These are phyloP conservation scores for Aspergillus amoenus DNA, from an alignment of 2,329 filamentous ascomycete species.

Conservation along the genomic window DNA sequence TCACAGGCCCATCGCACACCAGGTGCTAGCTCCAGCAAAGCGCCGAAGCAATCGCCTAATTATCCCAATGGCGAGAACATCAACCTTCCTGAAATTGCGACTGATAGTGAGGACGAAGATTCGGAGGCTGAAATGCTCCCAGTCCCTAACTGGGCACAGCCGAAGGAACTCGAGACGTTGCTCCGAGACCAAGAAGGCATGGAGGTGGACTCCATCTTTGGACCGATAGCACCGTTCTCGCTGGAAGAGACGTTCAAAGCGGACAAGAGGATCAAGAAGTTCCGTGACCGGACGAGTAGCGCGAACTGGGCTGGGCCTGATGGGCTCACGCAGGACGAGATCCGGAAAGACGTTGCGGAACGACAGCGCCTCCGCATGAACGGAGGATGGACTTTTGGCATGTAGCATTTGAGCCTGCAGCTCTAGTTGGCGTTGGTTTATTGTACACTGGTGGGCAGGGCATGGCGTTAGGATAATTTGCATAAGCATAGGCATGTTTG, in stretches of 20 bases:
- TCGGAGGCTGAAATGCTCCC: constrained; percentile 60
- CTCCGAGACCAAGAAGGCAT: constrained; percentile 76
- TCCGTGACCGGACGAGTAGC: constrained; percentile 86
- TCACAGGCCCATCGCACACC: constrained; percentile 64
- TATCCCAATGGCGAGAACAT: constrained; percentile 90
- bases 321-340: constrained; percentile 81
- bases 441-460: neutral
- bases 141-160: constrained; percentile 83
- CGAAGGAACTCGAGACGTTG: constrained; percentile 73
- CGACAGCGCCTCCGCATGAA: constrained; percentile 77
- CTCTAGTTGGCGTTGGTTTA: neutral
- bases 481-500: neutral
- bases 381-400: constrained; percentile 77
- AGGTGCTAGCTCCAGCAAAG: constrained; percentile 50
- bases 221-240: constrained; percentile 79
- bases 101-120: constrained; percentile 88
- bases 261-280: constrained; percentile 84
- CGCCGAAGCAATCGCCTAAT: constrained; percentile 68
- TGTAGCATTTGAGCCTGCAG: constrained; percentile 25
- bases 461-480: constrained; percentile 1
- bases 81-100: constrained; percentile 90
- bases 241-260: constrained; percentile 97
- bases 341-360: constrained; percentile 74
- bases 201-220: constrained; percentile 82
- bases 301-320: constrained; percentile 90